Evolutionary conservation across 2,329 filamentous ascomycete genomes (phyloP).

Genomic region (Aspergillus oerlinghausenensis): DNA sequence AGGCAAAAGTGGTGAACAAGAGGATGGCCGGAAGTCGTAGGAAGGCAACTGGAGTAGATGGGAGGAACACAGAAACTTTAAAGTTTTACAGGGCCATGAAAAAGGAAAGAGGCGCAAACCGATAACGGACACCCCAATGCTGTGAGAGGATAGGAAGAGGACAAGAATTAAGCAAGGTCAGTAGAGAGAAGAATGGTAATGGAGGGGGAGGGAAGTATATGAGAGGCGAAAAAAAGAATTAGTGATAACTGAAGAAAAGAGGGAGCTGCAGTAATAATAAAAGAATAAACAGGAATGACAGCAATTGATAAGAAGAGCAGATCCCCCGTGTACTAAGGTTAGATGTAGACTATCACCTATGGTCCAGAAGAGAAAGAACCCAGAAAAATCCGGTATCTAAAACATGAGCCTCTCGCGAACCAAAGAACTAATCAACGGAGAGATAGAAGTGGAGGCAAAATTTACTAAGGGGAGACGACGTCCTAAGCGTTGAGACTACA

Average conservation of each 20-base stretch:
- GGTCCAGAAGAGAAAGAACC: not conserved
- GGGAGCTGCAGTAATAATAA: conserved; percentile 1
- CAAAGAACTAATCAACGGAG: conserved; percentile 1
- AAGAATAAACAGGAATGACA: conserved; percentile 7
- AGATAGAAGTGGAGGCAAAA: not conserved
- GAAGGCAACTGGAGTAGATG: conserved; percentile 9
- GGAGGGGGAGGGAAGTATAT: conserved; percentile 8
- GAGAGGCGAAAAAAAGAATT: conserved; percentile 4
- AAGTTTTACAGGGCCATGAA: conserved; percentile 6
- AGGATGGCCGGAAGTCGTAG: not conserved
- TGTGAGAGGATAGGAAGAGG: not conserved
- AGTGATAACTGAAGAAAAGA: conserved; percentile 5
- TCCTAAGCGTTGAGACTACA: conserved; percentile 7
- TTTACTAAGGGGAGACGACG: conserved; percentile 2
- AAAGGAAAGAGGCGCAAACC: not conserved
- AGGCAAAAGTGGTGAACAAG: not conserved
- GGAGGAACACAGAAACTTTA: not conserved
- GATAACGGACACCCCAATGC: not conserved
- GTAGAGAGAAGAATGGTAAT: not conserved
- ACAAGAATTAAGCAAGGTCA: conserved; percentile 4
- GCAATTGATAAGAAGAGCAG: conserved; percentile 3
- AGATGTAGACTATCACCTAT: not conserved
- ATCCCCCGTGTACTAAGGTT: conserved; percentile 12
- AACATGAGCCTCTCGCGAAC: not conserved
- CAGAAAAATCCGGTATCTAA: not conserved